Evolutionary conservation across 768 basidiomycete species (phyloP).

Genomic region (Phanerochaete sordida): DNA sequence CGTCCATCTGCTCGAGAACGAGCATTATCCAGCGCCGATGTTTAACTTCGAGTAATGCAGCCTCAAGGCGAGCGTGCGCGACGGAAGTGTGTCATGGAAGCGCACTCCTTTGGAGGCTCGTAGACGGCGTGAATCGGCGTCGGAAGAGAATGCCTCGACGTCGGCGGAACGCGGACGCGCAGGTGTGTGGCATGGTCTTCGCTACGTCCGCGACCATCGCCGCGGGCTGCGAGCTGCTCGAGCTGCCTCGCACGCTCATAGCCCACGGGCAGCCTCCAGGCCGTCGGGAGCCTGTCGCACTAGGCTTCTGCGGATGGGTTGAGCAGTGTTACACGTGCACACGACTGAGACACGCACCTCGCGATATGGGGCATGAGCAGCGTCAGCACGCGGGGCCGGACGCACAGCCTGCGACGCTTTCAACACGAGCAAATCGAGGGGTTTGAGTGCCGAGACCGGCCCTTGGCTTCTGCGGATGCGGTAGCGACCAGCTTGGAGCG

Average conservation of each 20-base stretch:
- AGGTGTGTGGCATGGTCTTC: slow-evolving; percentile 77
- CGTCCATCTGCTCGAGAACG: slow-evolving; percentile 76
- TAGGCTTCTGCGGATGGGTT: slow-evolving; percentile 50
- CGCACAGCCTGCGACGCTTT: no score
- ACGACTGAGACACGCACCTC: slow-evolving; percentile 43
- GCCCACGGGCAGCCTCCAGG: no score
- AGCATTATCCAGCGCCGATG: slow-evolving; percentile 90
- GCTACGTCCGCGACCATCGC: slow-evolving; percentile 93
- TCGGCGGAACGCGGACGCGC: slow-evolving; percentile 84
- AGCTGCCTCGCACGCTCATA: slow-evolving; percentile 49
- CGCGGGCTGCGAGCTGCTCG: slow-evolving; percentile 66
- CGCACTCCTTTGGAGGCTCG: slow-evolving; percentile 59
- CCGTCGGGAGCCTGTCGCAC: slow-evolving; percentile 85
- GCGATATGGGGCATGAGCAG: slow-evolving; percentile 77
- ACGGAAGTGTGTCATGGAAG: slow-evolving; percentile 85
- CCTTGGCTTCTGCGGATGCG: no score
- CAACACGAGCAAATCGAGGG: no score
- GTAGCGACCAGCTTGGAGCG: no score
- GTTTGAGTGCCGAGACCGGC: no score
- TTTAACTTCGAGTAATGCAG: slow-evolving; percentile 90
- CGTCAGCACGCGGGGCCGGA: no score
- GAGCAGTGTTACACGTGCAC: not conserved
- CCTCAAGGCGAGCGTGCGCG: slow-evolving; percentile 82
- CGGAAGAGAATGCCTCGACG: slow-evolving; percentile 90
- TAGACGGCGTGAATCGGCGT: slow-evolving; percentile 64